Conservation (phyloP, 2,329 filamentous ascomycete species). For the Penicillium fuscoglaucum region DNA sequence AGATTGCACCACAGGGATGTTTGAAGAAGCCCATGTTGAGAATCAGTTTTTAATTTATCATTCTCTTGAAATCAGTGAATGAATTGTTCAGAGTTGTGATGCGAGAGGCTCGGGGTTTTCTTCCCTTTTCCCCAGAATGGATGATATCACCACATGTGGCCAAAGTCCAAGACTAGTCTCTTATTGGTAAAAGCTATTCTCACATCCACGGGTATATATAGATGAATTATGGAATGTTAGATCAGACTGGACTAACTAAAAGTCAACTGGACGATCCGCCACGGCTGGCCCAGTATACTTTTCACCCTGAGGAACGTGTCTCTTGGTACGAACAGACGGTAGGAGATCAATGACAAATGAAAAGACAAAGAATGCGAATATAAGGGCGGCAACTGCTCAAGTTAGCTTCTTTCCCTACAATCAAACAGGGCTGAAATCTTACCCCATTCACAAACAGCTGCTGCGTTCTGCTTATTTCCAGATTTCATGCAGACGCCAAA, state of each 20-base stretch:
- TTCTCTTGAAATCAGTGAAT: neutral
- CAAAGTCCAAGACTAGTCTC: neutral
- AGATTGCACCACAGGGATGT: conserved; percentile 13
- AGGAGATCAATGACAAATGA: conserved; percentile 12
- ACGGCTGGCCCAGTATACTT: conserved; percentile 7
- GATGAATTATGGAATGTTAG: neutral
- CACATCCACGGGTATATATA: neutral
- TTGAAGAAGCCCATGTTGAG: conserved; percentile 8
- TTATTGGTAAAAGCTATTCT: neutral
- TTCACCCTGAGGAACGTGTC: conserved; percentile 10
- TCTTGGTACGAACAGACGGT: conserved; percentile 11
- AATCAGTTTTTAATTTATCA: neutral
- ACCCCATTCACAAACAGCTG: conserved; percentile 13
- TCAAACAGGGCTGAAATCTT: neutral
- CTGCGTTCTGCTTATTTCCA: conserved; percentile 2
- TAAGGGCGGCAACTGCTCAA: conserved; percentile 5
- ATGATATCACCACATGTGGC: conserved; percentile 11
- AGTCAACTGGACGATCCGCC: neutral
- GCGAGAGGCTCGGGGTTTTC: neutral
- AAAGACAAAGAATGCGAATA: conserved; percentile 14
- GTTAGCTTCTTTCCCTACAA: neutral
- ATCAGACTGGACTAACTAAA: neutral
- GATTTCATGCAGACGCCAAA: conserved; percentile 5
- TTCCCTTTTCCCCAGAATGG: neutral
- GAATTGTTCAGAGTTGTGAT: neutral